Percentiles rank a stretch among this genome's conserved stretches.
phyloP scores from a whole-genome alignment of 148 eudicot genomes.

The Limonium bicolor region DNA sequence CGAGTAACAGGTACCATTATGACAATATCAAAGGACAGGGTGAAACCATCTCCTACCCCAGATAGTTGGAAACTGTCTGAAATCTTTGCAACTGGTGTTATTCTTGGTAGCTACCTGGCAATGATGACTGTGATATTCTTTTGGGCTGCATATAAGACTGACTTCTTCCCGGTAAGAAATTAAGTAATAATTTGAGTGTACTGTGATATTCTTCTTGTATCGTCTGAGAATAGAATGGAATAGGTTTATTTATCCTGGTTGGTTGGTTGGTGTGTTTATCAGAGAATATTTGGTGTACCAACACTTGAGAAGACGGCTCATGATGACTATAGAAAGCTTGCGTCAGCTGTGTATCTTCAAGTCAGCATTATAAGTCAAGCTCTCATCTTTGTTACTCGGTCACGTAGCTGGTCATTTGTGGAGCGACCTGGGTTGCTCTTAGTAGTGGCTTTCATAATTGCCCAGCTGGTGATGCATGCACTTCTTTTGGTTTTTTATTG shows the following conservation, averaged over 20 bases:
- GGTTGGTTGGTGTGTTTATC: conserved; percentile 8
- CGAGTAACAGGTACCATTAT: conserved; percentile 73
- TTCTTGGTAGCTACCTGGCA: conserved; percentile 91
- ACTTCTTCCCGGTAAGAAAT: conserved; percentile 75
- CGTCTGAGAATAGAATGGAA: background rate
- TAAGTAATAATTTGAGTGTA: background rate
- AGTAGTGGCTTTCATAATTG: conserved; percentile 60
- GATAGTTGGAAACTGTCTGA: conserved; percentile 98
- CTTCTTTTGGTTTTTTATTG: background rate
- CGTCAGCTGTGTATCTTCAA: conserved; percentile 96
- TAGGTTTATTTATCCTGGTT: background rate
- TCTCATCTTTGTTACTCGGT: conserved; percentile 87
- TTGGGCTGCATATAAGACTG: conserved; percentile 94
- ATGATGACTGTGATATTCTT: conserved; percentile 99
- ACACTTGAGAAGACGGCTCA: conserved; percentile 65
- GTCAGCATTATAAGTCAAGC: conserved; percentile 98
- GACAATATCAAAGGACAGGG: conserved; percentile 98
- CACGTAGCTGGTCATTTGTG: conserved; percentile 81
- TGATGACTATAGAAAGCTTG: conserved; percentile 64
- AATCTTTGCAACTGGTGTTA: conserved; percentile 80
- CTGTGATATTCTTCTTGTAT: background rate
- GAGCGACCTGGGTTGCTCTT: conserved; percentile 88
- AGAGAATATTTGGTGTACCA: conserved; percentile 77
- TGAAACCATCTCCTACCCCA: conserved; percentile 92
- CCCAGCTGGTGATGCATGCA: conserved; percentile 57